phyloP scores from a whole-genome alignment of 352 stramenopile species.

The Globisporangium takayamanum region DNA sequence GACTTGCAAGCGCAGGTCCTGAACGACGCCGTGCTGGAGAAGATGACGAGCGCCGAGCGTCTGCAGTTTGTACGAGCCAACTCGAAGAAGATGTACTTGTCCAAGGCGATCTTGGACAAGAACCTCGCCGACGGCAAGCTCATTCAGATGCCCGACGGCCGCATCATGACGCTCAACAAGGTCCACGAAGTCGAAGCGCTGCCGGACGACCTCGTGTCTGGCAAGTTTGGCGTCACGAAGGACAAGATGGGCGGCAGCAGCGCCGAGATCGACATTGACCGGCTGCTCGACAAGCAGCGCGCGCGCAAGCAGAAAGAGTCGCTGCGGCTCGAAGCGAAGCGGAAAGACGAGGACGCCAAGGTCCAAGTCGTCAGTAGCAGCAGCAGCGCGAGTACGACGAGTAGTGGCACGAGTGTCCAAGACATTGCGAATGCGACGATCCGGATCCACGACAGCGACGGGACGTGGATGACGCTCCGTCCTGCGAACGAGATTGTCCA shows the following conservation, averaged over 20 bases:
- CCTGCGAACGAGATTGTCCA: conserved; percentile 73
- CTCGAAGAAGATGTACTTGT: conserved; percentile 83
- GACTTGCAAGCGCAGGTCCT: conserved; percentile 69
- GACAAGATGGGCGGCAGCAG: conserved; percentile 20
- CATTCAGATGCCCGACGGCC: conserved; percentile 59
- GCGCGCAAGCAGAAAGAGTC: conserved; percentile 45
- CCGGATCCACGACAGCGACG: conserved; percentile 79
- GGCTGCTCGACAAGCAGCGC: conserved; percentile 61
- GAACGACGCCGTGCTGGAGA: conserved; percentile 67
- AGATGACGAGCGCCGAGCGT: conserved; percentile 78
- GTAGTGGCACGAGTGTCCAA: conserved; percentile 44
- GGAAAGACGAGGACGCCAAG: conserved; percentile 25
- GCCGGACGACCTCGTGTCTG: conserved; percentile 63
- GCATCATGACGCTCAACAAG: conserved; percentile 84
- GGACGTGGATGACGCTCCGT: conserved; percentile 78
- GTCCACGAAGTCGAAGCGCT: conserved; percentile 76
- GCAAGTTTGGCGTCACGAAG: conserved; percentile 28
- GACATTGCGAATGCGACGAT: conserved; percentile 75
- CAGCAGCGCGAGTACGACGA: neutral
- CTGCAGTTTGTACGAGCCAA: conserved; percentile 82
- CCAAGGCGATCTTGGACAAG: conserved; percentile 73
- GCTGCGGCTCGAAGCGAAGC: conserved; percentile 23
- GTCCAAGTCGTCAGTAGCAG: conserved; percentile 47
- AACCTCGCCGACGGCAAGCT: conserved; percentile 74
- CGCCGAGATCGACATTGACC: conserved; percentile 72